Evolutionary conservation across 306 rosid species (phyloP).

Genomic region (Gillenia trifoliata): DNA sequence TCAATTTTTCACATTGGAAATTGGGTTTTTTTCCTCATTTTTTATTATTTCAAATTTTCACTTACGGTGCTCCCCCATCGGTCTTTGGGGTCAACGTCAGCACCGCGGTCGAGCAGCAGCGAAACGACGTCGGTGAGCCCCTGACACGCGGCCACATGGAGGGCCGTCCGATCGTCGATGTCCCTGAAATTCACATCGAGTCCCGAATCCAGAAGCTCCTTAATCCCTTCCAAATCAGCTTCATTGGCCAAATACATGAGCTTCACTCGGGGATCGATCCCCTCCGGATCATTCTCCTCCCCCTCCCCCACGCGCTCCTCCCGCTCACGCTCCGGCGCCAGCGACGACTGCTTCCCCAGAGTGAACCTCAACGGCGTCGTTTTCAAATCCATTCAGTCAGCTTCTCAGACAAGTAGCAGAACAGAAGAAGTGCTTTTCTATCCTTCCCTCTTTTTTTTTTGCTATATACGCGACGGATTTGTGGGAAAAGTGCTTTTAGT

Average conservation of each 20-base stretch:
- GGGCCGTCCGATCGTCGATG: conserved; percentile 79
- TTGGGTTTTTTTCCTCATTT: not conserved
- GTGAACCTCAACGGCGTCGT: conserved; percentile 49
- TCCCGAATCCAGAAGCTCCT: conserved; percentile 60
- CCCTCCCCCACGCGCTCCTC: not conserved
- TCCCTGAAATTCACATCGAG: conserved; percentile 70
- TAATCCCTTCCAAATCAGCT: conserved; percentile 77
- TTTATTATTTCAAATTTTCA: not conserved
- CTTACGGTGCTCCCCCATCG: conserved; percentile 95
- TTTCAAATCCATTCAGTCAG: conserved; percentile 55
- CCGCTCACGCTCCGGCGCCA: conserved; percentile 55
- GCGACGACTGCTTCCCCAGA: conserved; percentile 78
- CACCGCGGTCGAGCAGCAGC: conserved; percentile 59
- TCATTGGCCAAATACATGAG: conserved; percentile 76
- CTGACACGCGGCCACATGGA: conserved; percentile 87
- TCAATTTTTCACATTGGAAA: not conserved
- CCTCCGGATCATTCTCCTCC: conserved; percentile 18
- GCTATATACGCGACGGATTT: conserved; percentile 12
- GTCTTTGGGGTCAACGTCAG: conserved; percentile 57
- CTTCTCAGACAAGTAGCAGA: not conserved
- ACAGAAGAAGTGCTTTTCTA: not conserved
- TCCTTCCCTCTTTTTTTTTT: too few species aligned
- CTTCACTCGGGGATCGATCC: conserved; percentile 58
- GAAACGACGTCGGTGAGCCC: conserved; percentile 57
- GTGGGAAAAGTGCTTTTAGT: not conserved